phyloP scores from a whole-genome alignment of 2,329 filamentous ascomycete genomes.

The Microdochium trichocladiopsis region DNA sequence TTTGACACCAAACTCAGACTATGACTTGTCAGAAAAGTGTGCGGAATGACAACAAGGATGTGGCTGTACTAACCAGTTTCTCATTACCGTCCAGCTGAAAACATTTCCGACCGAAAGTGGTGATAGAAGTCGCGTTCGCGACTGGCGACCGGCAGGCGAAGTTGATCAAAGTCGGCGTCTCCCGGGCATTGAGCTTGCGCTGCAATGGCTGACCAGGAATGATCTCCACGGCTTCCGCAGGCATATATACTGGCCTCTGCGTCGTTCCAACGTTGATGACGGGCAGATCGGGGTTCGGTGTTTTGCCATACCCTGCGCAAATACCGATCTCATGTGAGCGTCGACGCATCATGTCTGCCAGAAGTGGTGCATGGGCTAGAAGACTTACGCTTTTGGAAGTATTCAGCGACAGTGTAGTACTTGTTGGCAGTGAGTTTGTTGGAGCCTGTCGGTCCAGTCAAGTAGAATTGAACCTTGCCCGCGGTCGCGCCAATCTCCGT shows the following conservation, averaged over 20 bases:
- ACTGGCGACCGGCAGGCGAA: conserved; percentile 64
- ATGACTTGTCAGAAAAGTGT: conserved; percentile 1
- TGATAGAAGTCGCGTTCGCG: conserved; percentile 61
- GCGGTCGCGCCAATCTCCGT: conserved; percentile 13
- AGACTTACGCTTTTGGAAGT: conserved; percentile 26
- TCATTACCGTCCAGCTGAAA: conserved; percentile 48
- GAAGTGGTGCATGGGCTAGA: neutral
- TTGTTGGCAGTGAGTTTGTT: conserved; percentile 15
- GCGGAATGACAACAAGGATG: neutral
- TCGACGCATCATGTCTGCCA: neutral
- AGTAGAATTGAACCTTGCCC: conserved; percentile 21
- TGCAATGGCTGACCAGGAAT: conserved; percentile 57
- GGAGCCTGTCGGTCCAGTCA: conserved; percentile 12
- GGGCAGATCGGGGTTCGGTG: conserved; percentile 35
- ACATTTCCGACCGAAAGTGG: conserved; percentile 44
- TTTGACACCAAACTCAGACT: conserved; percentile 51
- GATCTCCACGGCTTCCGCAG: conserved; percentile 59
- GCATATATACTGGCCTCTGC: conserved; percentile 54
- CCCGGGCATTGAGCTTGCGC: conserved; percentile 48
- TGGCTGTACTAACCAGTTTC: conserved; percentile 37
- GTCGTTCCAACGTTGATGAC: conserved; percentile 60
- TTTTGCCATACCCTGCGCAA: conserved; percentile 14
- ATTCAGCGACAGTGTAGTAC: conserved; percentile 11
- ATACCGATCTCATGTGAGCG: neutral
- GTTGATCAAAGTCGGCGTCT: conserved; percentile 63